Conservation (phyloP, 2,329 filamentous ascomycete genomes). For the Aspergillus luchuensis region DNA sequence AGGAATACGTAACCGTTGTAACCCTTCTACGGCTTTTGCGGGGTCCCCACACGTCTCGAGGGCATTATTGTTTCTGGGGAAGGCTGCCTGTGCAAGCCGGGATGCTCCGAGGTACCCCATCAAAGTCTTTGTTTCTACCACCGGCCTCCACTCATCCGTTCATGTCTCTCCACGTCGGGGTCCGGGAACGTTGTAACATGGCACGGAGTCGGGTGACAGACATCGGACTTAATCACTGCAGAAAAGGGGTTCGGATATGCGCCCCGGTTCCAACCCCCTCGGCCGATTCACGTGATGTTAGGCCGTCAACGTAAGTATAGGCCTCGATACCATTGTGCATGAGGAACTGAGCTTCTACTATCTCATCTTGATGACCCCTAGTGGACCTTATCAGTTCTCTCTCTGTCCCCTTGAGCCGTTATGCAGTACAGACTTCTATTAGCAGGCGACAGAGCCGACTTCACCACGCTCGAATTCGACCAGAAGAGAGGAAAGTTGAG, state of each 20-base stretch:
- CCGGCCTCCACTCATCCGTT: no score
- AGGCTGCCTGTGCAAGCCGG: no score
- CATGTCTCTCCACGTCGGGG: no score
- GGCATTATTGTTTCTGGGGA: no score
- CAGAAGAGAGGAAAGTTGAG: not conserved
- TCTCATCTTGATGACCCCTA: not conserved
- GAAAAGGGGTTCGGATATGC: not conserved
- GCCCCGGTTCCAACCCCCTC: no score
- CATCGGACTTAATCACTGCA: not conserved
- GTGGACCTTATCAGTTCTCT: not conserved
- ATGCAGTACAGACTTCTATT: slow-evolving; percentile 2
- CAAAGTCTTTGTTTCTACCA: no score
- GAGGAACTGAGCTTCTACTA: no score
- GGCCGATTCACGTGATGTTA: not conserved
- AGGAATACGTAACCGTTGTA: no score
- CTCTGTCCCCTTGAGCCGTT: not conserved
- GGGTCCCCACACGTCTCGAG: no score
- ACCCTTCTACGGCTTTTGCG: no score
- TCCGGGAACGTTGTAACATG: no score
- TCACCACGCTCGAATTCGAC: slow-evolving; percentile 2
- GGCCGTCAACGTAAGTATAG: not conserved
- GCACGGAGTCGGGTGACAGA: not conserved
- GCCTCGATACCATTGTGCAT: not conserved
- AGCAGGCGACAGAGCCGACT: not conserved
- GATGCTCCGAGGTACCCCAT: no score